phyloP scores from a whole-genome alignment of 345 rosid species.

The Sonneratia caseolaris region DNA sequence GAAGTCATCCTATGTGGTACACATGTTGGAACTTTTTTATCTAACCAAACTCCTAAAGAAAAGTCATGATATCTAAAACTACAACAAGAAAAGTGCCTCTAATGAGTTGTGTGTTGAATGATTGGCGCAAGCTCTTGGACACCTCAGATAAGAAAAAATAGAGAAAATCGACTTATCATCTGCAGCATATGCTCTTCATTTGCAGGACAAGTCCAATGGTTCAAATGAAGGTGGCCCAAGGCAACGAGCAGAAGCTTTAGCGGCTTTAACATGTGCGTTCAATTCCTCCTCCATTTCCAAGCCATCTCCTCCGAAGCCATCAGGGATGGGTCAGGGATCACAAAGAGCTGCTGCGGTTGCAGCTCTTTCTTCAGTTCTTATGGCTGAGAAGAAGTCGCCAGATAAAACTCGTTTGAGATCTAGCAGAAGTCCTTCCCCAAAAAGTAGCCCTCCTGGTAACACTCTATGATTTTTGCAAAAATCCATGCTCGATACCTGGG shows the following conservation, averaged over 20 bases:
- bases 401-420: constrained; percentile 54
- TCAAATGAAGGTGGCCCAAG: constrained; percentile 56
- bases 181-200: constrained; percentile 13
- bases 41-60: background rate
- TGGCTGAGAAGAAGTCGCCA: constrained; percentile 68
- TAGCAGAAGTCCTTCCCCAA: constrained; percentile 32
- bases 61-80: background rate
- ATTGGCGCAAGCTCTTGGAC: background rate
- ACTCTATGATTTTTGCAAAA: background rate
- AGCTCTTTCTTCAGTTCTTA: constrained; percentile 85
- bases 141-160: background rate
- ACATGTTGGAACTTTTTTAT: background rate
- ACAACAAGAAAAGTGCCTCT: background rate
- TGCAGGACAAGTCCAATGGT: constrained; percentile 55
- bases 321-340: constrained; percentile 43
- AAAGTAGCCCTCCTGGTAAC: constrained; percentile 42
- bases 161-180: background rate
- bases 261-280: constrained; percentile 73
- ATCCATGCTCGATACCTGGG: background rate
- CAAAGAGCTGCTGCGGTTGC: constrained; percentile 97
- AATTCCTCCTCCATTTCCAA: constrained; percentile 50
- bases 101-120: background rate
- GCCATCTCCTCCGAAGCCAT: constrained; percentile 33
- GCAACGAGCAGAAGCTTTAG: constrained; percentile 84
- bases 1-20: constrained; percentile 26